Evolutionary conservation across 148 eudicot species (phyloP).

Genomic region (Diospyros lotus): DNA sequence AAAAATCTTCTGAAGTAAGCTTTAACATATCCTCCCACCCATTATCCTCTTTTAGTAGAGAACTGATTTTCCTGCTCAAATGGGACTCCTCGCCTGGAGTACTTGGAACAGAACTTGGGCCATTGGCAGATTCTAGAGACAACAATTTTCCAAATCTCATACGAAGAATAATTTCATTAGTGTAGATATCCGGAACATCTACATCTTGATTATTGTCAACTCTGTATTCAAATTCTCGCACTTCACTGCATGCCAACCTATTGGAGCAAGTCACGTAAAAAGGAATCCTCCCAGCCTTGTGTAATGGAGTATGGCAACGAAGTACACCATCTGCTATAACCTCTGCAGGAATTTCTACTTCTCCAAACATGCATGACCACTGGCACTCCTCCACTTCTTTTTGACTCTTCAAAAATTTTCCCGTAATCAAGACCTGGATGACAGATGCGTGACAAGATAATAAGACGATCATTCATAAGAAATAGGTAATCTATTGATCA

Average conservation of each 20-base stretch:
- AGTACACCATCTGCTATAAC: conserved; percentile 65
- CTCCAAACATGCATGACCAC: conserved; percentile 99
- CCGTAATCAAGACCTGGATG: conserved; percentile 66
- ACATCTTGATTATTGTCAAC: conserved; percentile 27
- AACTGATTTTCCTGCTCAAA: conserved; percentile 37
- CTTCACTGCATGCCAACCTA: conserved; percentile 97
- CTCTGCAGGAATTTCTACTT: conserved; percentile 87
- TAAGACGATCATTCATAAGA: not conserved
- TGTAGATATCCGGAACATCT: conserved; percentile 26
- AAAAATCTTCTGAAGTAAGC: conserved; percentile 33
- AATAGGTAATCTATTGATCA: not conserved
- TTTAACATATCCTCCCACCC: conserved; percentile 49
- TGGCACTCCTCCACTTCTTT: conserved; percentile 49
- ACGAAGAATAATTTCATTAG: conserved; percentile 34
- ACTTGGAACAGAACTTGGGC: conserved; percentile 18
- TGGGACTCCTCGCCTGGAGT: conserved; percentile 23
- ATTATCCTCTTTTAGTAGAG: conserved; percentile 33
- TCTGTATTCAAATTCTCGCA: conserved; percentile 83
- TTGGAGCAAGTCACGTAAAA: conserved; percentile 91
- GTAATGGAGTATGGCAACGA: conserved; percentile 73
- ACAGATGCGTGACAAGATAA: conserved; percentile 4
- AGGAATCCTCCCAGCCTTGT: conserved; percentile 72
- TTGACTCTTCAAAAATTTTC: conserved; percentile 68
- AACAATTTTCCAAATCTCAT: conserved; percentile 52
- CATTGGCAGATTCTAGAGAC: conserved; percentile 31